Percentiles rank a stretch among this genome's conserved stretches.
Evolutionary conservation across 225 moss, liverwort and hornwort genomes (phyloP).

Genomic region (Climacium dendroides): DNA sequence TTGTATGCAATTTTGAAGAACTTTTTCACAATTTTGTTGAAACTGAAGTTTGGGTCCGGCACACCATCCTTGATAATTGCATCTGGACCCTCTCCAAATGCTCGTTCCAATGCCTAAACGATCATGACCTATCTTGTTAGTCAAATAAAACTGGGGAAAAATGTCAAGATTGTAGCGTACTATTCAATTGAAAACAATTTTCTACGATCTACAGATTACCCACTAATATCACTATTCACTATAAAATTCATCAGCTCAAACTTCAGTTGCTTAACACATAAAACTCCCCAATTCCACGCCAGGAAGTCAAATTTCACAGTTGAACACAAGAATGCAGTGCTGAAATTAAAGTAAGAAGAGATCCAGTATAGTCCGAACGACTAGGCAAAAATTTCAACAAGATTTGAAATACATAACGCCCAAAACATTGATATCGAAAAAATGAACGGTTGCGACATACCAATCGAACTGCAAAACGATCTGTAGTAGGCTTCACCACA

Average conservation of each 20-base stretch:
- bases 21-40: conserved; percentile 74
- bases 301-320: not conserved
- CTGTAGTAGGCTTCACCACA: conserved; percentile 77
- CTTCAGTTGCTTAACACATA: not conserved
- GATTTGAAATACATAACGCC: not conserved
- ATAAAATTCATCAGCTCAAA: not conserved
- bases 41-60: conserved; percentile 72
- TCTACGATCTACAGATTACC: not conserved
- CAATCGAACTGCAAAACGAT: conserved; percentile 91
- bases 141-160: not conserved
- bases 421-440: not conserved
- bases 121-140: not conserved
- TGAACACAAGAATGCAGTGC: not conserved
- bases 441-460: conserved; percentile 18
- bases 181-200: not conserved
- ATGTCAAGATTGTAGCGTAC: not conserved
- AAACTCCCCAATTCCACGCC: not conserved
- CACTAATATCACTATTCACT: not conserved
- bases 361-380: not conserved
- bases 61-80: conserved; percentile 63
- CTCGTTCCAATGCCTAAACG: conserved; percentile 67
- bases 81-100: conserved; percentile 83
- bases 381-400: not conserved
- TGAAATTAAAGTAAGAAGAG: not conserved
- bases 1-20: conserved; percentile 85